These are phyloP conservation scores for Lactifluus pinguis DNA, from an alignment of 768 basidiomycete species.

Conservation along the genomic window DNA sequence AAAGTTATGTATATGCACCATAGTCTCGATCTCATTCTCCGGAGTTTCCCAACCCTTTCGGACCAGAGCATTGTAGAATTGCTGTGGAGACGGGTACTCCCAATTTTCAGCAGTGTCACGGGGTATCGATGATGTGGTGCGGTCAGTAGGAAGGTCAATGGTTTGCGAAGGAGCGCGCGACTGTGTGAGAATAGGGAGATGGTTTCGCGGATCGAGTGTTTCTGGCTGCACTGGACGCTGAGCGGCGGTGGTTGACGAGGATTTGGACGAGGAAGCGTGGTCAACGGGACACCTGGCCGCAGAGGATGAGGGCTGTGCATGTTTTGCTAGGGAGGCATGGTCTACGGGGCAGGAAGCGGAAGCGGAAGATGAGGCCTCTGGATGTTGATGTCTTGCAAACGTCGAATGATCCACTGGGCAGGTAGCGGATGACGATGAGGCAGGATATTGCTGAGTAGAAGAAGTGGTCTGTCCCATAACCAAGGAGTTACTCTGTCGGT, in stretches of 20 bases:
- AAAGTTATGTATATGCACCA: conserved; percentile 98
- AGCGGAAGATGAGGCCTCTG: conserved; percentile 10
- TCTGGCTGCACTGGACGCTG: conserved; percentile 59
- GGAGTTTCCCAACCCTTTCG: conserved; percentile 97
- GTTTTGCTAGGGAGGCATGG: conserved; percentile 9
- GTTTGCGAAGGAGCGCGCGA: conserved; percentile 48
- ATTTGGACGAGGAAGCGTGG: conserved; percentile 21
- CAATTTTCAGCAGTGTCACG: conserved; percentile 52
- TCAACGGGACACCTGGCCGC: conserved; percentile 33
- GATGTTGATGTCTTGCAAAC: conserved; percentile 7
- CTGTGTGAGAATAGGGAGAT: conserved; percentile 83
- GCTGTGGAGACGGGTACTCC: conserved; percentile 97
- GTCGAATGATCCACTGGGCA: conserved; percentile 18
- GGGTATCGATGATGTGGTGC: conserved; percentile 81
- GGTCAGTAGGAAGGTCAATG: conserved; percentile 55
- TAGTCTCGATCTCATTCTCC: conserved; percentile 89
- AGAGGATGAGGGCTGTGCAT: conserved; percentile 15
- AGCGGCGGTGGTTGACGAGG: conserved; percentile 24
- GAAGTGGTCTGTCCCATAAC: conserved; percentile 13
- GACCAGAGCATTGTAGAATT: conserved; percentile 95
- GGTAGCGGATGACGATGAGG: conserved; percentile 10
- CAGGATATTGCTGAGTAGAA: background rate
- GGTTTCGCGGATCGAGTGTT: conserved; percentile 61
- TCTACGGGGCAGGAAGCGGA: conserved; percentile 17
- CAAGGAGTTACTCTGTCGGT: background rate